Evolutionary conservation across 768 basidiomycete genomes (phyloP).

Genomic region (Inosperma sp.): DNA sequence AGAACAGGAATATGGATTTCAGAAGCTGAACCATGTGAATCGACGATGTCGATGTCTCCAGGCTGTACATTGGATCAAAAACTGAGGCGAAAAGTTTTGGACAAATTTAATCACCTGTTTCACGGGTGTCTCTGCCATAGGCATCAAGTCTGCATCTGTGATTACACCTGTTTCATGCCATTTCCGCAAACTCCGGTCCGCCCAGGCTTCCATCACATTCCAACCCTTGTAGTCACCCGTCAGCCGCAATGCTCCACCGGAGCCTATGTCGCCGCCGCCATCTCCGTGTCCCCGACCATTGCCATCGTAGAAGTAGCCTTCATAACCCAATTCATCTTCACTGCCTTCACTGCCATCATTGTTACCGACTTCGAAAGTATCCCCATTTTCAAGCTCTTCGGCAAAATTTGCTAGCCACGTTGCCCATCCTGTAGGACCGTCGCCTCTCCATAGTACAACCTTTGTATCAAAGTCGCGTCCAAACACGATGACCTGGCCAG

Average conservation of each 20-base stretch:
- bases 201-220: constrained; percentile 91
- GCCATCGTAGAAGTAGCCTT: constrained; percentile 82
- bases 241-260: constrained; percentile 66
- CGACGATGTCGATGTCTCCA: constrained; percentile 41
- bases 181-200: constrained; percentile 78
- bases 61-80: constrained; percentile 14
- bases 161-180: constrained; percentile 83
- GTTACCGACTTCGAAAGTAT: constrained; percentile 76
- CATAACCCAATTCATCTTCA: constrained; percentile 83
- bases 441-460: constrained; percentile 90
- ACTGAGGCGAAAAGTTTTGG: neutral
- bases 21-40: constrained; percentile 41
- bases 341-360: constrained; percentile 60
- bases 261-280: constrained; percentile 69
- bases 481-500: constrained; percentile 95
- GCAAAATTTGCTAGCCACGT: constrained; percentile 88
- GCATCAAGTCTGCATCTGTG: constrained; percentile 40
- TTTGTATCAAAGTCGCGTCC: constrained; percentile 99
- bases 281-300: constrained; percentile 73
- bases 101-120: neutral
- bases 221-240: constrained; percentile 88
- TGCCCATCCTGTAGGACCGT: constrained; percentile 90
- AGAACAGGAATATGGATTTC: constrained; percentile 65
- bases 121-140: constrained; percentile 27
- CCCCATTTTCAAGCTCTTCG: constrained; percentile 88